phyloP scores from a whole-genome alignment of 306 rosid species.

The Elaeagnus macrophylla region DNA sequence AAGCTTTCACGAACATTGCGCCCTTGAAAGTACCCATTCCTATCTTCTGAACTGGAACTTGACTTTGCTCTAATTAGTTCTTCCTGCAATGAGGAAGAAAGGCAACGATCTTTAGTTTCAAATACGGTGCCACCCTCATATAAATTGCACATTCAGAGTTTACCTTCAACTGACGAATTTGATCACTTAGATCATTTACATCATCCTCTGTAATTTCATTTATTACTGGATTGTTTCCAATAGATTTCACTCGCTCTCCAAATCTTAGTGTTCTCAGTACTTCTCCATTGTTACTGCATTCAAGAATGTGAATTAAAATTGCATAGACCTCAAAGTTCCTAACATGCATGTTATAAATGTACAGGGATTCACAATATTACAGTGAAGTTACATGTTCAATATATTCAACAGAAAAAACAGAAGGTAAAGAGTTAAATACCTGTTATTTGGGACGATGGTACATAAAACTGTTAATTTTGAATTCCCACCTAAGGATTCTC shows the following conservation, averaged over 20 bases:
- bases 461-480: slow-evolving; percentile 78
- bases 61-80: slow-evolving; percentile 79
- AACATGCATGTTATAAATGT: neutral
- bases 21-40: slow-evolving; percentile 52
- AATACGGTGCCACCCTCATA: neutral
- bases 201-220: slow-evolving; percentile 85
- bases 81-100: slow-evolving; percentile 43
- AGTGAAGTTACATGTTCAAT: neutral
- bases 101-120: neutral
- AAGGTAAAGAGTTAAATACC: slow-evolving; percentile 30
- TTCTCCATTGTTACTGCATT: slow-evolving; percentile 57
- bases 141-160: slow-evolving; percentile 4
- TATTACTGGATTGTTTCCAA: slow-evolving; percentile 67
- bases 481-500: slow-evolving; percentile 85
- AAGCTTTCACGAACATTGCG: slow-evolving; percentile 76
- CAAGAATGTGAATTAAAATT: slow-evolving; percentile 8
- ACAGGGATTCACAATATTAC: too few relatives aligned
- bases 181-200: slow-evolving; percentile 80
- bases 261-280: slow-evolving; percentile 69
- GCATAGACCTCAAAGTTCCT: neutral
- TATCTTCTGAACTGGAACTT: slow-evolving; percentile 33
- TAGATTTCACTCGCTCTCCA: slow-evolving; percentile 71
- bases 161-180: slow-evolving; percentile 87
- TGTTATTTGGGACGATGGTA: slow-evolving; percentile 59
- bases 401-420: slow-evolving; percentile 2